phyloP scores from a whole-genome alignment of 2,329 filamentous ascomycete genomes.

The Magnaporthiopsis incrustans region DNA sequence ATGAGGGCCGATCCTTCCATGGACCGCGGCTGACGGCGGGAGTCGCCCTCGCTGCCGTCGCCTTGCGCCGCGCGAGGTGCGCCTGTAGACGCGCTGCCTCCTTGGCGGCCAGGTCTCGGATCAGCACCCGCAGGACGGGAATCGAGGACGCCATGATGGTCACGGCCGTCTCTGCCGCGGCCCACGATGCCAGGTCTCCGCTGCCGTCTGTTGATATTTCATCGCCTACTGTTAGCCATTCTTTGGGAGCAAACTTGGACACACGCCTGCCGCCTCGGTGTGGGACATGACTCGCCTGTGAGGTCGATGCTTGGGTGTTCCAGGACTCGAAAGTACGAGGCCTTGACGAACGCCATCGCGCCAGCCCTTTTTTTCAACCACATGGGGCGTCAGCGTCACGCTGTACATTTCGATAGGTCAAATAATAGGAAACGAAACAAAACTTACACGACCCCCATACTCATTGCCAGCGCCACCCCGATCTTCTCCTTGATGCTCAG shows the following conservation, averaged over 20 bases:
- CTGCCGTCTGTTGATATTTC: conserved; percentile 12
- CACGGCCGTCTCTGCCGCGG: conserved; percentile 23
- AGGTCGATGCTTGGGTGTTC: conserved; percentile 4
- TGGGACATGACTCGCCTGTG: not conserved
- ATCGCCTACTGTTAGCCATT: not conserved
- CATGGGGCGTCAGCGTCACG: too few species aligned
- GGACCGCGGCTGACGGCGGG: not conserved
- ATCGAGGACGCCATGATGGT: conserved; percentile 26
- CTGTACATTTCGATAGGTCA: not conserved
- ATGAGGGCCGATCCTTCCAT: not conserved
- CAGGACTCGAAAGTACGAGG: not conserved
- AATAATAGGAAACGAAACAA: not conserved
- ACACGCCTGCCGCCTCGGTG: not conserved
- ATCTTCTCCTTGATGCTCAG: conserved; percentile 29
- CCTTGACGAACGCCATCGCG: conserved; percentile 17
- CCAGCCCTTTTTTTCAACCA: conserved; percentile 12
- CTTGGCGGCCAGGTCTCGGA: conserved; percentile 9
- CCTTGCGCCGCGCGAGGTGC: not conserved
- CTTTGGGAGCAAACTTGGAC: not conserved
- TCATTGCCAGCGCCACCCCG: conserved; percentile 26
- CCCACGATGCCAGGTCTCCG: conserved; percentile 17
- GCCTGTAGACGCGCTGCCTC: not conserved
- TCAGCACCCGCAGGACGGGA: conserved; percentile 20
- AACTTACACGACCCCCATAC: conserved; percentile 17
- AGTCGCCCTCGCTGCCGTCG: not conserved